Conservation (phyloP, 1,139 yeast genomes). For the Diutina mesorugosa region DNA sequence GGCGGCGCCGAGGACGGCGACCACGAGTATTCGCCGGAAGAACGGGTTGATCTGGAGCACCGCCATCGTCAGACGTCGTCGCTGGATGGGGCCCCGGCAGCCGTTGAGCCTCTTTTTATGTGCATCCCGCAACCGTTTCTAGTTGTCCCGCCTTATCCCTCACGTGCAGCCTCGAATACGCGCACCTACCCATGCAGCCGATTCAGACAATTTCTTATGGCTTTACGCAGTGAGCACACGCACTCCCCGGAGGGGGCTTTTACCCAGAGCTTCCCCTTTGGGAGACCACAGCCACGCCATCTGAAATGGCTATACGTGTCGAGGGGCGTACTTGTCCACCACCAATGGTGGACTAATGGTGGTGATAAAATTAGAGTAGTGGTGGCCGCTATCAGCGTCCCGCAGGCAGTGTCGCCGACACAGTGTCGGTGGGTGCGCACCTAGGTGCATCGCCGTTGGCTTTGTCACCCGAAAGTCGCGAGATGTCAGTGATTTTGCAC, state of each 20-base stretch:
- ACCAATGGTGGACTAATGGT: too few species aligned
- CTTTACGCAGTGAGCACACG: neutral
- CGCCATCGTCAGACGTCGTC: neutral
- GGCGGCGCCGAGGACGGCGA: neutral
- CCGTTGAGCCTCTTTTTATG: neutral
- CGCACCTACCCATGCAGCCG: neutral
- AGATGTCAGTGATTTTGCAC: neutral
- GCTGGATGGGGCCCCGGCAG: neutral
- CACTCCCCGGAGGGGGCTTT: too few species aligned
- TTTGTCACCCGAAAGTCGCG: neutral
- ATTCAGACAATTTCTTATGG: neutral
- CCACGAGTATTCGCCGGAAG: neutral
- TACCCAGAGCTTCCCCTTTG: too few species aligned
- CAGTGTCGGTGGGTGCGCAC: neutral
- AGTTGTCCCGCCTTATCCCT: neutral
- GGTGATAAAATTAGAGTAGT: too few species aligned
- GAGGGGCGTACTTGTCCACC: too few species aligned
- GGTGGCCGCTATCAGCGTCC: neutral
- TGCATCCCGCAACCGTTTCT: neutral
- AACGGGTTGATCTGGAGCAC: neutral
- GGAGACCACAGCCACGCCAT: too few species aligned
- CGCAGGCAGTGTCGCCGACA: neutral
- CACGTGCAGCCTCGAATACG: neutral
- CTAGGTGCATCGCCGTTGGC: neutral
- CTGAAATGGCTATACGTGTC: too few species aligned